Evolutionary conservation across 768 basidiomycete genomes (phyloP).

Genomic region (Psilocybe subaeruginosa): DNA sequence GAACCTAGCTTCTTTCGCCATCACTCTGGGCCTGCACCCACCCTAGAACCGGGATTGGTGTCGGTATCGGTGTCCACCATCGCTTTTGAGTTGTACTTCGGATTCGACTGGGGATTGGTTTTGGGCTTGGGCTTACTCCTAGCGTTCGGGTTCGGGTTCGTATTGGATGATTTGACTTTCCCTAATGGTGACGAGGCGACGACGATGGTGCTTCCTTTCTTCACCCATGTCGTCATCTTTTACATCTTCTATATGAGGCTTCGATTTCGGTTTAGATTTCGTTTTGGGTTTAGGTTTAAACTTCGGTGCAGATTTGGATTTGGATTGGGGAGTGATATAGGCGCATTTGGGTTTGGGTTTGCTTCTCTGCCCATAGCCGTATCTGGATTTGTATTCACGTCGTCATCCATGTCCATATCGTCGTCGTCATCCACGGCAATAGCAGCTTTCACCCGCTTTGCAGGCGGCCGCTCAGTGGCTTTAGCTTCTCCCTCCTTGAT

Average conservation of each 20-base stretch:
- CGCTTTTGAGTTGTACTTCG: constrained; percentile 3
- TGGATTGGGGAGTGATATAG: no score
- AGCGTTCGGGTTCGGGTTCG: background rate
- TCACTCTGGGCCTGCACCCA: background rate
- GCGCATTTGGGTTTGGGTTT: no score
- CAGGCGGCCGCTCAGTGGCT: background rate
- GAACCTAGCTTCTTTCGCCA: background rate
- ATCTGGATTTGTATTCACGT: no score
- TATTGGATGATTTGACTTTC: background rate
- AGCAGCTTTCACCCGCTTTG: no score
- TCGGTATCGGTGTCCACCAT: constrained; percentile 7
- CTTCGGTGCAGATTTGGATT: no score
- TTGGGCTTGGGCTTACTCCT: constrained; percentile 8
- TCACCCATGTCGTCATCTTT: constrained; percentile 11
- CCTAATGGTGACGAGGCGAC: constrained; percentile 14
- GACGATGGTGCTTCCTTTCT: background rate
- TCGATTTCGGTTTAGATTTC: no score
- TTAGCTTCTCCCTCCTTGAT: background rate
- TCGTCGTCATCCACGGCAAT: no score
- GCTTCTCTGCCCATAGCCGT: no score
- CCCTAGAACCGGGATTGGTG: constrained; percentile 22
- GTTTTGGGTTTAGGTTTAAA: background rate
- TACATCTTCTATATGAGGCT: background rate
- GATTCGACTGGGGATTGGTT: constrained; percentile 8
- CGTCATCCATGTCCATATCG: no score